Percentiles rank a stretch among this genome's conserved stretches.
phyloP scores from a whole-genome alignment of 495 filamentous ascomycete genomes.

The Astrothelium subdiscretum region DNA sequence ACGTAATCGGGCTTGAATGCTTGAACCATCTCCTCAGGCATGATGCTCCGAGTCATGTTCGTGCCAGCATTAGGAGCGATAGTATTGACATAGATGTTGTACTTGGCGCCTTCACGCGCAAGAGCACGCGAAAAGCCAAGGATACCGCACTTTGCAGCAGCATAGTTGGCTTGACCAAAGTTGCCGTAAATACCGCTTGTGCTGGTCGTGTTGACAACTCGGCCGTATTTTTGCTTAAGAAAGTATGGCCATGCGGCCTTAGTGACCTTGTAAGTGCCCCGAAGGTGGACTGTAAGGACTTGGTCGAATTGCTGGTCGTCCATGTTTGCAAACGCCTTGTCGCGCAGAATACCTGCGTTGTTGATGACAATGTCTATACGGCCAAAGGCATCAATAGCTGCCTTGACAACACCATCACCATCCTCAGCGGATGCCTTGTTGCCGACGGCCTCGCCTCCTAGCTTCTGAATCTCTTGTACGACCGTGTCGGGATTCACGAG shows the following conservation, averaged over 20 bases:
- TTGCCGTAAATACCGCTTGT: constrained; percentile 98
- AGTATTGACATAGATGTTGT: constrained; percentile 98
- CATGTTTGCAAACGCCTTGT: constrained; percentile 98
- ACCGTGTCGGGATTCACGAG: constrained; percentile 84
- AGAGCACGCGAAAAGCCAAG: constrained; percentile 89
- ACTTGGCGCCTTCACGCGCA: constrained; percentile 86
- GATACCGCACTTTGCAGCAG: constrained; percentile 90
- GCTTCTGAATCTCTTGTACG: constrained; percentile 81
- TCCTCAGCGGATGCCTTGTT: constrained; percentile 93
- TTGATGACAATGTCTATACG: constrained; percentile 92
- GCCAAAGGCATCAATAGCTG: constrained; percentile 84
- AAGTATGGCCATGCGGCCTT: constrained; percentile 98
- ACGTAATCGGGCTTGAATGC: constrained; percentile 99
- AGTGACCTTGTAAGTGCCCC: constrained; percentile 92
- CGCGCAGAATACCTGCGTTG: constrained; percentile 93
- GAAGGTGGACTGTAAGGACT: constrained; percentile 83
- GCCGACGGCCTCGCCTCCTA: constrained; percentile 82
- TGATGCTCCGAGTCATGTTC: constrained; percentile 86
- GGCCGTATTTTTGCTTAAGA: constrained; percentile 97
- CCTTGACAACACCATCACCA: constrained; percentile 84
- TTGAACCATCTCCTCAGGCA: constrained; percentile 96
- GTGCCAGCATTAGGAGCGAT: constrained; percentile 97
- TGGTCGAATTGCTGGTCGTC: constrained; percentile 87
- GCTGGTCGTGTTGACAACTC: constrained; percentile 90
- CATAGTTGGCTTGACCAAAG: constrained; percentile 97